phyloP scores from a whole-genome alignment of 73 alveolate species.

The Tetrahymena borealis region DNA sequence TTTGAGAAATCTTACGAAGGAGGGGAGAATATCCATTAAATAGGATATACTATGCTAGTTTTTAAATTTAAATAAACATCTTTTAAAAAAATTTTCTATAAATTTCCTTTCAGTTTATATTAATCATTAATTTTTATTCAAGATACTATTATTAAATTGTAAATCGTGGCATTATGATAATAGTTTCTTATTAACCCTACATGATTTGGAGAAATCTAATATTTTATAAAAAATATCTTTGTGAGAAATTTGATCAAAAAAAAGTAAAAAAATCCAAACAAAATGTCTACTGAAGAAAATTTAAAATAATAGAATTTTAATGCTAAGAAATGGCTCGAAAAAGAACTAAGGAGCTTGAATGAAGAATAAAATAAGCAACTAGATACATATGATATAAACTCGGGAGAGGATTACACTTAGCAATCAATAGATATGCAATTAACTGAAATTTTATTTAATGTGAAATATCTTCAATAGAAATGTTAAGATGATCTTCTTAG shows the following conservation, averaged over 20 bases:
- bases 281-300: not conserved
- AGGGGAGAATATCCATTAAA: too few species aligned
- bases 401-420: not conserved
- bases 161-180: too few species aligned
- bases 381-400: not conserved
- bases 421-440: not conserved
- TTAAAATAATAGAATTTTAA: not conserved
- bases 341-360: not conserved
- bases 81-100: too few species aligned
- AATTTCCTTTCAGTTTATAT: too few species aligned
- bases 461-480: not conserved
- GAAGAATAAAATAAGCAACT: not conserved
- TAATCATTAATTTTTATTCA: too few species aligned
- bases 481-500: not conserved
- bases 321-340: not conserved
- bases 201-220: too few species aligned
- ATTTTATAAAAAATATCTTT: too few species aligned
- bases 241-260: not conserved
- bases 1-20: too few species aligned
- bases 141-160: too few species aligned
- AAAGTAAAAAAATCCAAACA: not conserved
- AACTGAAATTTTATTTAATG: not conserved
- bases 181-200: too few species aligned
- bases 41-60: too few species aligned
- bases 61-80: too few species aligned